phyloP scores from a whole-genome alignment of 345 rosid species.

The Arabidopsis suecica region DNA sequence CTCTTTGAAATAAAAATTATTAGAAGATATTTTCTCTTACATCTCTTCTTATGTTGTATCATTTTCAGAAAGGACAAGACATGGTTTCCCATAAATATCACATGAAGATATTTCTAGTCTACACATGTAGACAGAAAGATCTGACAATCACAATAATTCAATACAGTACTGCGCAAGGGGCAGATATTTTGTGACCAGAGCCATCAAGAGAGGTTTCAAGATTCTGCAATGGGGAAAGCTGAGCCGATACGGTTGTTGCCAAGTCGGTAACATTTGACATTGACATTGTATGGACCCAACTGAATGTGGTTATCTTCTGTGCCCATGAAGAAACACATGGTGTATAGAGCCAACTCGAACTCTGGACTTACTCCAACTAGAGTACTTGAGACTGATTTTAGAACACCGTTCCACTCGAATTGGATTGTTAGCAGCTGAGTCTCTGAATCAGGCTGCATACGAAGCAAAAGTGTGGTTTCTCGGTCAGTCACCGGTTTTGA shows the following conservation, averaged over 20 bases:
- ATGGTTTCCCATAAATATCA: constrained; percentile 34
- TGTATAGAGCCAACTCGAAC: constrained; percentile 87
- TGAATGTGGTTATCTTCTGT: constrained; percentile 77
- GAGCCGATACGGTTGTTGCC: constrained; percentile 71
- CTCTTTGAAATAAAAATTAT: constrained; percentile 5
- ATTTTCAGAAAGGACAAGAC: constrained; percentile 34
- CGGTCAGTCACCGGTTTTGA: not conserved
- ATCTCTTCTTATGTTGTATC: constrained; percentile 23
- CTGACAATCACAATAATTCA: constrained; percentile 29
- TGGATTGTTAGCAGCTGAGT: constrained; percentile 84
- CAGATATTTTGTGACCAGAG: constrained; percentile 31
- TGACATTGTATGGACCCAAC: constrained; percentile 85
- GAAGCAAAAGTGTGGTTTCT: not conserved
- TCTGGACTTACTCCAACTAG: constrained; percentile 88
- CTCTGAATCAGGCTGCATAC: constrained; percentile 75
- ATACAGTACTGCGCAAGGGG: constrained; percentile 8
- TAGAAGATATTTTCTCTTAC: constrained; percentile 24
- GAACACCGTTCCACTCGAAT: constrained; percentile 91
- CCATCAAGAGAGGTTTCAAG: constrained; percentile 41
- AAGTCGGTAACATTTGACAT: constrained; percentile 87
- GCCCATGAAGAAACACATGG: constrained; percentile 78
- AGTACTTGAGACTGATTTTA: constrained; percentile 87
- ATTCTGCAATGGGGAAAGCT: constrained; percentile 73
- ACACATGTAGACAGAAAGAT: constrained; percentile 17
- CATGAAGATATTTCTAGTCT: constrained; percentile 34